A percentile compares a stretch with the other conserved stretches of the same genome.
phyloP scores from a whole-genome alignment of 768 basidiomycete species.

The Dentipellis fragilis region DNA sequence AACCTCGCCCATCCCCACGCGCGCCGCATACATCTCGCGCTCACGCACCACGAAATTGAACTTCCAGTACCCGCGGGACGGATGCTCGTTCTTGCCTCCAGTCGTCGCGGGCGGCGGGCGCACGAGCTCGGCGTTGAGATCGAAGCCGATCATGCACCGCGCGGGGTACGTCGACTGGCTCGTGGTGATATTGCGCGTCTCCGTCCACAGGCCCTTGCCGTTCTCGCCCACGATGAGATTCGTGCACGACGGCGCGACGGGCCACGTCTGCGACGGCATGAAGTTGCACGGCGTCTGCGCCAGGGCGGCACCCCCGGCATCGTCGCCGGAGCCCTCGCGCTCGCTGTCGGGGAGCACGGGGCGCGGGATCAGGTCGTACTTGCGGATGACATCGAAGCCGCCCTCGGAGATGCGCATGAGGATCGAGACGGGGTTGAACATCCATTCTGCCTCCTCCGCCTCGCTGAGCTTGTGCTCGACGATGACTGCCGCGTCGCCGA shows the following conservation, averaged over 20 bases:
- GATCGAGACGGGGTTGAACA: conserved; percentile 22
- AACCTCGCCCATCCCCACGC: conserved; percentile 24
- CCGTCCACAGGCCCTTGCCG: conserved; percentile 27
- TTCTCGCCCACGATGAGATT: conserved; percentile 18
- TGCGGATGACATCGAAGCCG: conserved; percentile 18
- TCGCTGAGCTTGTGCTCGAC: conserved; percentile 13
- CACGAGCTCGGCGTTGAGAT: conserved; percentile 12
- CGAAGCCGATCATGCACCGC: conserved; percentile 24
- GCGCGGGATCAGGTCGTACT: conserved; percentile 22
- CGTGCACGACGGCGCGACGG: conserved; percentile 21
- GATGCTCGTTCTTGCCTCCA: conserved; percentile 5
- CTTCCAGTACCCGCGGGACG: conserved; percentile 1
- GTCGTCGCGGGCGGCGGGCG: background rate
- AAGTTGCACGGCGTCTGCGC: conserved; percentile 18
- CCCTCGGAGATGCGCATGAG: conserved; percentile 17
- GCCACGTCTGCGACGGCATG: conserved; percentile 14
- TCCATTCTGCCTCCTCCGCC: conserved; percentile 19
- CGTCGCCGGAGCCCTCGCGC: background rate
- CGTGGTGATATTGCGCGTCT: conserved; percentile 23
- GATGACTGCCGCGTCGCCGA: conserved; percentile 19
- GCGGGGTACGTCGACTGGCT: conserved; percentile 20
- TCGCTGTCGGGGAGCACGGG: conserved; percentile 1
- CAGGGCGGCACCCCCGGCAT: background rate
- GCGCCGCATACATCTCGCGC: conserved; percentile 19
- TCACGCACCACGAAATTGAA: conserved; percentile 17